Evolutionary conservation across 106 monocot genomes (phyloP), one percentile per base, ranked within the genome.

Genomic region (Allium cepa): DNA sequence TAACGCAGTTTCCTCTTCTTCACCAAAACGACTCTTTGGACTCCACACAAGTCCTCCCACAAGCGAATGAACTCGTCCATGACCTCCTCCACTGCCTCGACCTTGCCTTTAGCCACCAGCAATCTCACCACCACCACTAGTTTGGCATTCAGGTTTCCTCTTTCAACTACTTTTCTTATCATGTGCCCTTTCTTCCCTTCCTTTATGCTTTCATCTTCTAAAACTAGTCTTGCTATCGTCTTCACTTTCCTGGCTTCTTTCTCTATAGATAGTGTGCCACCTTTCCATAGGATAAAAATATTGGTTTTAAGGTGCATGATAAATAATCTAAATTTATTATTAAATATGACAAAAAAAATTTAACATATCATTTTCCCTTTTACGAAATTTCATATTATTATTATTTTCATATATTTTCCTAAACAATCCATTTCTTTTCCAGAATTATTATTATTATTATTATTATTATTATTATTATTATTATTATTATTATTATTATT

Each of bases 51-150:
- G 70, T 82, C 71, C 46, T 70, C 78, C 22, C 18, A 61, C 59
- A 83, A 22, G 67, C 71, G 69, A 56, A 17, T 62, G 53, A 79
- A 71, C 71, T 83, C 78, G 47, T 71, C 75, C 75, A 72, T 55
- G 53, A 83, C 83, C 74, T 83, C 75, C 11, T 36, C 71, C 17
- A 83, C 72, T 67, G 75, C 3, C 61, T 62, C 67, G 12, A 46
- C 71, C 71, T 75, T 78, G 60, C 78, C 78, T 75, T 72, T 83
- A 50, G 50, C 36, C 70, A 75, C 75, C 52, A 83, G 74, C 83
- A 79, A 75, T 75, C 28, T 70, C 66, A 78, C 60, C 69, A 78
- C 46, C 50, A 57, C 69, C 69, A 60, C 82, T 61, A 78, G 7
- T 10, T 71, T 65, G 13, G 14, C 52, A 50, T 26, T 13, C 17